Percentiles rank a stretch among this genome's conserved stretches.
These are phyloP conservation scores for Termitomyces sp. DNA, from an alignment of 768 basidiomycete genomes.

Conservation along the genomic window DNA sequence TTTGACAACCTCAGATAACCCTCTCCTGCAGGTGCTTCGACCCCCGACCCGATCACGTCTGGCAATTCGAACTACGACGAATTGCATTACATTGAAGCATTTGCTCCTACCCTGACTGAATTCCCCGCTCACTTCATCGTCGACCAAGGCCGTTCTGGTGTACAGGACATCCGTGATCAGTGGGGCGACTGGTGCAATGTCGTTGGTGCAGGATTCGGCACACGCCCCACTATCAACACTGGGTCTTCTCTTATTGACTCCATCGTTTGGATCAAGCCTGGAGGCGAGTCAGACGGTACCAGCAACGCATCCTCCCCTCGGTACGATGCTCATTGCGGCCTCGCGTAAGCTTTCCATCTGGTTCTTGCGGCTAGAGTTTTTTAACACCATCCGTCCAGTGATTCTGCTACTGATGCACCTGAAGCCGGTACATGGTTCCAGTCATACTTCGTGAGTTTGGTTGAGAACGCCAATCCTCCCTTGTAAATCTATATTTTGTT, in stretches of 20 bases:
- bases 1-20: slow-evolving; percentile 16
- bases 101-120: slow-evolving; percentile 41
- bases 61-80: slow-evolving; percentile 59
- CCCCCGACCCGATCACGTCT: slow-evolving; percentile 56
- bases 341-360: slow-evolving; percentile 28
- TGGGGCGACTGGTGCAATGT: slow-evolving; percentile 74
- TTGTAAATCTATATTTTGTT: slow-evolving; percentile 24
- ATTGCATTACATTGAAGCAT: slow-evolving; percentile 50
- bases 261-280: slow-evolving; percentile 64
- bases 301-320: slow-evolving; percentile 46
- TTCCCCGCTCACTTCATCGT: slow-evolving; percentile 62
- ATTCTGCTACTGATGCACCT: slow-evolving; percentile 49
- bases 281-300: slow-evolving; percentile 63
- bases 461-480: slow-evolving; percentile 46
- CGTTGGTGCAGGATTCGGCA: slow-evolving; percentile 57
- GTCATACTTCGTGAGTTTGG: slow-evolving; percentile 51
- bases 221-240: slow-evolving; percentile 50
- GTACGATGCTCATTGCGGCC: slow-evolving; percentile 46
- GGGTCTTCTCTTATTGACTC: slow-evolving; percentile 49
- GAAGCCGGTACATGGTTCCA: slow-evolving; percentile 69
- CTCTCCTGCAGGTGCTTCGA: slow-evolving; percentile 30
- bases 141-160: slow-evolving; percentile 61
- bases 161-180: slow-evolving; percentile 50
- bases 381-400: slow-evolving; percentile 24
- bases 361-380: neutral